Base-by-base conservation (phyloP, 148 eudicot species). In the Fagopyrum homotropicum region DNA sequence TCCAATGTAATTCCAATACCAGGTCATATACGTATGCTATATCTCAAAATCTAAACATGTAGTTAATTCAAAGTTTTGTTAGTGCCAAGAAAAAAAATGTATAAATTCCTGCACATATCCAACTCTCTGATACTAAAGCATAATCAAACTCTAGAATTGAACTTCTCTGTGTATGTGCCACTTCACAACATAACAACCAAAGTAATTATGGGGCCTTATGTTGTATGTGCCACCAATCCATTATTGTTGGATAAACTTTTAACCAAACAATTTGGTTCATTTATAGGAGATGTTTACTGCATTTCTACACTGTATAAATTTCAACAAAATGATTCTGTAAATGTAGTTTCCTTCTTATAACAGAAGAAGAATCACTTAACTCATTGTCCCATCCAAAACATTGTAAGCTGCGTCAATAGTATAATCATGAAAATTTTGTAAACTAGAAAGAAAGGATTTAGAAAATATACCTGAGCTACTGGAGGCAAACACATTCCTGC, bases 401-500 rank as follows among this genome's bases (percentile, higher is more conserved):
- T 19, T 43, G 2, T 68, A 3, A 57, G 63, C 7, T 57, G 63
- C 63, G n/a, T 57, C 17, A 9, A 57, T 1, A 8, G 16, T 16
- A 68, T 43, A 45, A 5, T 4, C 8, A 46, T 19, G 35, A n/a
- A 49, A 40, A 71, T 16, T 17, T 15, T 7, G 14, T 17, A 71
- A 19, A 9, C 16, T 45, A n/a, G 7, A 16, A 70, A 50, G 5
- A 7, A 45, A 7, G 8, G 4, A 43, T 14, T 2, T 55, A 43
- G 54, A 84, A 56, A 7, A 55, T 22, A 40, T 85, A 88, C 98
- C 93, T 90, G 83, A 48, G 75, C 80, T 73, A 82, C 78, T n/a
- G 76, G 73, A 72, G 83, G 82, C 45, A 86, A 83, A 80, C 77
- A 80, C 76, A 77, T 75, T 69, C 92, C 97, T 93, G 85, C 69